Base-by-base conservation (phyloP, 768 basidiomycete genomes). In the Agaricus sinodeliciosus region DNA sequence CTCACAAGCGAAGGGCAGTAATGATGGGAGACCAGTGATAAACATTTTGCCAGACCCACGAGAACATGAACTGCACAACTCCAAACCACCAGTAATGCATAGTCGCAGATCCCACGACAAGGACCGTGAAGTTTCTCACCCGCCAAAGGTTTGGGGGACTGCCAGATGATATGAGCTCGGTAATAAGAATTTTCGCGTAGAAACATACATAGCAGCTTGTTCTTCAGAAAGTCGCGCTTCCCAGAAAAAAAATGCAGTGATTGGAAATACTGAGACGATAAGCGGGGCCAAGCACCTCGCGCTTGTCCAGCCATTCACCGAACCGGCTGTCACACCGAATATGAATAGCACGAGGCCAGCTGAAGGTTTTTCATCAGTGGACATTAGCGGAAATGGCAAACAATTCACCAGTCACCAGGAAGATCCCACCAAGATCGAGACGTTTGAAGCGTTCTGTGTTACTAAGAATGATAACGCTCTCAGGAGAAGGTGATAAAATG, bases 211-310 rank as follows among this genome's bases (percentile, higher is more conserved):
- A 2, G 71, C 69, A 11, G 80, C 77, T 4, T 57, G 59, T 8
- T 74, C 62, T 8, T 52, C 48, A 1, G 71, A 71, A 11, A 77
- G 60, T 0, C 54, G 19, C 11, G 67, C 60, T 56, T 81, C 78
- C 71, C 72, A 80, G 49, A 69, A 65, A 63, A 81, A 74, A 65
- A 82, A 82, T 0, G 44, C 60, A 26, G 62, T 53, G 25, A 62
- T 56, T 3, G 75, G 57, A 3, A 69, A 34, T 48, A 77, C 59
- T 8, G 77, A 72, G 31, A 79, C 55, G 11, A 76, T 59, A 36
- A 82, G 63, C 0, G 75, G 72, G 7, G 62, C 65, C 42, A 80
- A 57, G 49, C 80, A 73, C 12, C 60, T 55, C 3, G 74, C 65
- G 1, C 69, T 62, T 5, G 54, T 60, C 80, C 81, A 82, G 4